phyloP scores from a whole-genome alignment of 2,329 filamentous ascomycete genomes.

The Stemphylium vesicarium region DNA sequence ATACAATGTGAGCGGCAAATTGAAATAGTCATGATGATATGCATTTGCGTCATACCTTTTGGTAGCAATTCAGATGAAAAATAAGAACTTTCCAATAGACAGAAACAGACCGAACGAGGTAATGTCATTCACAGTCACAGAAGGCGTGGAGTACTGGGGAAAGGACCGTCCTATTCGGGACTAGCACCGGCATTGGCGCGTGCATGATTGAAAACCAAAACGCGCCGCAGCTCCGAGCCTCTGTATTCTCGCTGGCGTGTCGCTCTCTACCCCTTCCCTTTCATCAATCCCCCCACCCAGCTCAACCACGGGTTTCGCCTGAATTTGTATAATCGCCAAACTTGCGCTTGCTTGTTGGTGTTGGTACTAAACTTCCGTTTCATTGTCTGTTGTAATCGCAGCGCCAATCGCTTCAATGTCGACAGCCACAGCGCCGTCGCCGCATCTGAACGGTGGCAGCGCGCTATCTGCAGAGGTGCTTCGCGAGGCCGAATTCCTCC shows the following conservation, averaged over 20 bases:
- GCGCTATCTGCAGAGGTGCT: slow-evolving; percentile 46
- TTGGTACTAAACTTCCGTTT: slow-evolving; percentile 26
- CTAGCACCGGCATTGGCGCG: slow-evolving; percentile 23
- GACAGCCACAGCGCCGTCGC: slow-evolving; percentile 35
- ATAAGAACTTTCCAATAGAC: not conserved
- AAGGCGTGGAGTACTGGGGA: slow-evolving; percentile 14
- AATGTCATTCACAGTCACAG: slow-evolving; percentile 10
- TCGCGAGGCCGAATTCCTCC: slow-evolving; percentile 64
- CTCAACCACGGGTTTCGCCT: slow-evolving; percentile 30
- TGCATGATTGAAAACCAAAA: slow-evolving; percentile 15
- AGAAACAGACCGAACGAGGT: not conserved
- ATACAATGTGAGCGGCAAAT: not conserved
- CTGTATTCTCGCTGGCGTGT: slow-evolving; percentile 14
- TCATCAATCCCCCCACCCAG: slow-evolving; percentile 27
- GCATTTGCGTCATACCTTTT: not conserved
- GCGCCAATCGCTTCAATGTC: slow-evolving; percentile 39
- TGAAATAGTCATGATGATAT: not conserved
- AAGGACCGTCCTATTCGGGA: slow-evolving; percentile 11
- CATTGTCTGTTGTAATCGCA: slow-evolving; percentile 27
- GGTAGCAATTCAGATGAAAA: not conserved
- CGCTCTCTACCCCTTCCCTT: slow-evolving; percentile 32
- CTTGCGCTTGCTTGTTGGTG: slow-evolving; percentile 19
- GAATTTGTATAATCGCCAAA: slow-evolving; percentile 35
- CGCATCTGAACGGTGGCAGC: slow-evolving; percentile 42
- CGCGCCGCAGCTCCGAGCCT: slow-evolving; percentile 15